Base-by-base conservation (phyloP, 176 grass and related monocot genomes). In the Cenchrus purpureus region DNA sequence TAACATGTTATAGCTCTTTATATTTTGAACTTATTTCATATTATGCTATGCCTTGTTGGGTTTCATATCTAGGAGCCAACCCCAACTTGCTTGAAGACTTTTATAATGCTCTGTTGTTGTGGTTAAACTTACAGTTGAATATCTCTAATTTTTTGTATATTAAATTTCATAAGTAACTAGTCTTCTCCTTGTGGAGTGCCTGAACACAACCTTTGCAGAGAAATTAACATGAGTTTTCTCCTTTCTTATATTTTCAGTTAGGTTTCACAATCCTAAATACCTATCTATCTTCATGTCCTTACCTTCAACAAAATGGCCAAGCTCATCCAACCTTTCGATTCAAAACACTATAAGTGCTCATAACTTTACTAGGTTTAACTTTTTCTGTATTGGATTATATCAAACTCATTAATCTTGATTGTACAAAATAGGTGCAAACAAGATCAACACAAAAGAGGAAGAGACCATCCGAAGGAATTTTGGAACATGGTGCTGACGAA, bases 391-490 rank as follows among this genome's bases (percentile, higher is more conserved):
- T 76, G 42, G 6, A 20, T 50, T 42, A 14, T 76, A 50, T 22
- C 56, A 50, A 69, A 12, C 44, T 61, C 58, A 82, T 50, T 28
- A 32, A 82, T 49, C 25, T 11, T 60, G 20, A 19, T 15, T 60
- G 4, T 76, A 43, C 34, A 61, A 77, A 83, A 68, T 68, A 88
- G 80, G 73, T 83, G 68, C 25, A 63, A 55, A 83, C 80, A 88
- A 65, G 73, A 32, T 83, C 58, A 64, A 45, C 61, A 58, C 65
- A 88, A 53, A 83, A 71, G 51, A 58, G 73, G 64, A 82, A 53
- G 63, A 42, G n/a, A 17, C 13, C 58, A 69, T 53, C 69, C 6
- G 65, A 78, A 54, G 80, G 73, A 78, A 37, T 55, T 55, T 62
- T 14, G n/a, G 73, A 22, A 73, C 62, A 77, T 54, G 64, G 7